Percentiles rank a stretch among this genome's conserved stretches.
phyloP scores from a whole-genome alignment of 2,329 filamentous ascomycete genomes.

The Corinectria fuckeliana region DNA sequence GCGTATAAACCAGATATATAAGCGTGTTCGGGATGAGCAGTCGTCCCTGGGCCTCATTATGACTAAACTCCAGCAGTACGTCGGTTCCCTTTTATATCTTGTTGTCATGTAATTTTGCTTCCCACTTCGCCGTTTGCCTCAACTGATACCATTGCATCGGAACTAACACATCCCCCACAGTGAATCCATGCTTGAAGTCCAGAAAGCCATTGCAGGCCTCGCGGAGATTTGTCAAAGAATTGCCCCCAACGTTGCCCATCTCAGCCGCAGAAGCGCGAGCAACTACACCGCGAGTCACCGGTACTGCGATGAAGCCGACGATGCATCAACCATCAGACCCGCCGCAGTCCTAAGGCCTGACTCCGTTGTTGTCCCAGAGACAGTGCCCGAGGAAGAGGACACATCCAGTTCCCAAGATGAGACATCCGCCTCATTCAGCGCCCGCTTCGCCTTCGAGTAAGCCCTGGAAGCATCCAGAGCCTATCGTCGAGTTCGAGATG shows the following conservation, averaged over 20 bases:
- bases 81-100: not conserved
- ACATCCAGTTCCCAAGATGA: not conserved
- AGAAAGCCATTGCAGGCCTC: constrained; percentile 1
- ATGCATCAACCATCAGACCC: not conserved
- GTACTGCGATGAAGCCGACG: not conserved
- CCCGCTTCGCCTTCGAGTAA: not conserved
- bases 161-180: not conserved
- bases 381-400: not conserved
- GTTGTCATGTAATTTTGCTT: not conserved
- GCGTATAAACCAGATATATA: not conserved
- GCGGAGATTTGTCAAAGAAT: not conserved
- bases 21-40: constrained; percentile 4
- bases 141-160: not conserved
- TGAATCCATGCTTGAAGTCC: not conserved
- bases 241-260: constrained; percentile 5
- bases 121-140: not conserved
- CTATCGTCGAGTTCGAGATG: not conserved
- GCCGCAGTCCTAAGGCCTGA: not conserved
- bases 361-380: not conserved
- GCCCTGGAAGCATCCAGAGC: not conserved
- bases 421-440: not conserved
- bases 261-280: constrained; percentile 2
- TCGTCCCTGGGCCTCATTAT: constrained; percentile 1
- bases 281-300: not conserved
- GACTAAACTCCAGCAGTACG: constrained; percentile 2